phyloP scores from a whole-genome alignment of 2,329 filamentous ascomycete species.

The Didymella glomerata region DNA sequence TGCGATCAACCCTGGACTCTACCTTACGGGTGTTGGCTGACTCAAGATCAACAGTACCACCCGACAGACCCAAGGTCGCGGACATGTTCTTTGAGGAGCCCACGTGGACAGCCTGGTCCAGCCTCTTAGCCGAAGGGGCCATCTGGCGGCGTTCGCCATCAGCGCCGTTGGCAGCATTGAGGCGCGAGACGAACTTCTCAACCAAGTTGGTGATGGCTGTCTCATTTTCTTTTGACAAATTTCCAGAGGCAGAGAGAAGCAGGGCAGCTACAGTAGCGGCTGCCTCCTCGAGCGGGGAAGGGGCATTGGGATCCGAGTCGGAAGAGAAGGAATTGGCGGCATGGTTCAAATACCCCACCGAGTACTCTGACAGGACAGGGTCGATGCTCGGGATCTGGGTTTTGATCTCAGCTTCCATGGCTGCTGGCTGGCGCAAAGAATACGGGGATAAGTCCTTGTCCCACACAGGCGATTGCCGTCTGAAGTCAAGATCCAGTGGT shows the following conservation, averaged over 20 bases:
- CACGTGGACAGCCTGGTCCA: constrained; percentile 95
- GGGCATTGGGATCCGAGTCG: constrained; percentile 72
- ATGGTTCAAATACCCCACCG: constrained; percentile 91
- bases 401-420: constrained; percentile 89
- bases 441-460: constrained; percentile 28
- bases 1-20: constrained; percentile 95
- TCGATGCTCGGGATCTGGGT: constrained; percentile 86
- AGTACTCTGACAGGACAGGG: constrained; percentile 88
- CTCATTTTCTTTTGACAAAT: constrained; percentile 75
- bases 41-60: constrained; percentile 87
- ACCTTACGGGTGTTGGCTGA: constrained; percentile 92
- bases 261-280: constrained; percentile 85
- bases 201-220: constrained; percentile 83
- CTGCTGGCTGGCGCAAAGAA: constrained; percentile 34
- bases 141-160: constrained; percentile 73
- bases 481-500: constrained; percentile 23
- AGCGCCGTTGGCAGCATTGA: constrained; percentile 75
- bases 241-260: constrained; percentile 90
- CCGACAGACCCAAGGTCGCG: constrained; percentile 87
- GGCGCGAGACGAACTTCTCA: constrained; percentile 85
- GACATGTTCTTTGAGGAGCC: constrained; percentile 95
- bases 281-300: constrained; percentile 83
- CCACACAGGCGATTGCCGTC: constrained; percentile 27
- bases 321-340: constrained; percentile 83
- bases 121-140: constrained; percentile 79